Conservation (phyloP, 495 filamentous ascomycete genomes). For the Hypoxylon intermedium region DNA sequence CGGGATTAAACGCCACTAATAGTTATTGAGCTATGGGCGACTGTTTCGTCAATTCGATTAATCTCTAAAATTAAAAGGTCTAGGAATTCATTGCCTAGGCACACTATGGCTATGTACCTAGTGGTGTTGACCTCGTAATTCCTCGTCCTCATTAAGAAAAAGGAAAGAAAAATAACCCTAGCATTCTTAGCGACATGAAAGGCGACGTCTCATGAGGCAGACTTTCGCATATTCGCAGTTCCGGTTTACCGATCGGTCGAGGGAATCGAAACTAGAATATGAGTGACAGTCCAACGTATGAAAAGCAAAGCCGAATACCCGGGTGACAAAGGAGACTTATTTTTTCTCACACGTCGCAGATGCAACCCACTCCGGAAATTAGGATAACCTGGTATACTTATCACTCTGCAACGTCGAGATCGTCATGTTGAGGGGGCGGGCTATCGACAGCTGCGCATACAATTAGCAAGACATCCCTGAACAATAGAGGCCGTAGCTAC, state of each 20-base stretch:
- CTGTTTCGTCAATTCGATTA: no score
- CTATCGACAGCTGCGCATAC: slow-evolving; percentile 67
- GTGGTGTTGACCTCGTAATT: slow-evolving; percentile 9
- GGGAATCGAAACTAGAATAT: slow-evolving; percentile 48
- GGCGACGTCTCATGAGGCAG: slow-evolving; percentile 20
- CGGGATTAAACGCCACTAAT: no score
- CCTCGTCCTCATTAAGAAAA: not conserved
- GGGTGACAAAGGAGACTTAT: slow-evolving; percentile 27
- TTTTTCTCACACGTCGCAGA: slow-evolving; percentile 23
- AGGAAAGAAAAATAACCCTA: slow-evolving; percentile 10
- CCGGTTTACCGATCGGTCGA: slow-evolving; percentile 22
- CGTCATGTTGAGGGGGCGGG: slow-evolving; percentile 86
- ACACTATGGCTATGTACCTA: slow-evolving; percentile 11
- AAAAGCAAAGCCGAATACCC: slow-evolving; percentile 45
- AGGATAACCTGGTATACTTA: slow-evolving; percentile 33
- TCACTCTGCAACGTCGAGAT: slow-evolving; percentile 94
- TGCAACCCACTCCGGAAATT: slow-evolving; percentile 23
- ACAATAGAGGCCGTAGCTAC: slow-evolving; percentile 27
- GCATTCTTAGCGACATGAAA: slow-evolving; percentile 7
- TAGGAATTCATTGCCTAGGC: slow-evolving; percentile 12
- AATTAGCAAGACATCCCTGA: slow-evolving; percentile 32
- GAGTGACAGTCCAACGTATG: slow-evolving; percentile 35
- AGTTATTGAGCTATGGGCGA: no score
- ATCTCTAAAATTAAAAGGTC: not conserved
- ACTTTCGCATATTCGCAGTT: slow-evolving; percentile 14